Evolutionary conservation across 2,329 filamentous ascomycete species (phyloP), one percentile per base, ranked within the genome.

Genomic region (Aspergillus pseudoglaucus): DNA sequence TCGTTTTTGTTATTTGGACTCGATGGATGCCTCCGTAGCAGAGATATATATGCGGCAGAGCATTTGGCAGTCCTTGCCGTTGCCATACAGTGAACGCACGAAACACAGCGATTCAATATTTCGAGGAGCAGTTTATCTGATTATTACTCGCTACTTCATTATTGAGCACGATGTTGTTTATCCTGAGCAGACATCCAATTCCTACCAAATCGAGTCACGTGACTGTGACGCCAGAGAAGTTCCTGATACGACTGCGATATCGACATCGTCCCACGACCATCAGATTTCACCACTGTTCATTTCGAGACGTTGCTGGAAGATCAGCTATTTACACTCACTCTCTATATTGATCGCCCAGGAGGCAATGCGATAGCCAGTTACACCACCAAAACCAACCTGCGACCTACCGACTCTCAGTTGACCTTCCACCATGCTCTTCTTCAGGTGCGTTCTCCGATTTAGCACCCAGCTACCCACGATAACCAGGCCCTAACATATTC

Each of bases 401-500:
- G 18, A 17, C 27, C 33, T 40, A 20, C 46, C 37, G n/a, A 17
- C 33, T 30, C 9, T 42, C 46, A 32, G 43, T 46, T 33, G 40
- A 42, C 30, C 55, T 59, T 55, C 56, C 58, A 63, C 47, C 51
- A 78, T 78, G 75, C 69, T 78, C 47, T 77, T 78, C 65, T 78
- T 78, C 68, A 78, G 75, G 75, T 77, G 52, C 30, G 55, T 51
- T 30, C 37, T 7, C 20, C 39, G 4, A 23, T 20, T 10, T 10
- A 8, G 3, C 2, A 5, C 27, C 12, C 18, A 41, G 18, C 15
- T 15, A 20, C 12, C 6, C 18, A 14, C 15, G 22, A 41, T 14
- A 20, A 20, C 12, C 5, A n/a, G 12, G 38, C 17, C 10, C 38
- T 35, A 17, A 35, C 33, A 6, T n/a, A n/a, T 17, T 9, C n/a